Conservation (phyloP, 2,329 filamentous ascomycete genomes). For the Basipetospora chlamydospora region DNA sequence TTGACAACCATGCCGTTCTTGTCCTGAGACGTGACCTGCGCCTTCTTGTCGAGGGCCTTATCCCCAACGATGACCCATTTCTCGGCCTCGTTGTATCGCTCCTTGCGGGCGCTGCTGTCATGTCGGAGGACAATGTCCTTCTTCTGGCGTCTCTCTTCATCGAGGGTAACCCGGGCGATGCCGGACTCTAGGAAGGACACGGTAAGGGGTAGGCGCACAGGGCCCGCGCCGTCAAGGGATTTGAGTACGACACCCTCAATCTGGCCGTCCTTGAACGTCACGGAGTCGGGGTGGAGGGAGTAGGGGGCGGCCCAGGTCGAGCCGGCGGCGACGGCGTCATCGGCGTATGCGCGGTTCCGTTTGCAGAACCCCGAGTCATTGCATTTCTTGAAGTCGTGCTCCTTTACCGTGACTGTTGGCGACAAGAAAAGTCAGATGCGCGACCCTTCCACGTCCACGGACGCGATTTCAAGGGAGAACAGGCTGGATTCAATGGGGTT, state of each 20-base stretch:
- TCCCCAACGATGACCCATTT: slow-evolving; percentile 80
- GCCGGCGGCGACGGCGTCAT: slow-evolving; percentile 51
- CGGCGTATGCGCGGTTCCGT: slow-evolving; percentile 81
- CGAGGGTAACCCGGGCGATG: slow-evolving; percentile 71
- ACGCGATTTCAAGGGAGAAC: too few species aligned
- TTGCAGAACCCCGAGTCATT: slow-evolving; percentile 94
- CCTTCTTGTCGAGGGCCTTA: slow-evolving; percentile 54
- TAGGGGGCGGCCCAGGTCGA: slow-evolving; percentile 71
- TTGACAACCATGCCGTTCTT: slow-evolving; percentile 57
- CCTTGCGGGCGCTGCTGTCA: slow-evolving; percentile 70
- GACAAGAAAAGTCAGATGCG: neutral
- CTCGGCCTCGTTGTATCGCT: slow-evolving; percentile 85
- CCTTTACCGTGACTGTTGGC: slow-evolving; percentile 64
- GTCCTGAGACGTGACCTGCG: slow-evolving; percentile 51
- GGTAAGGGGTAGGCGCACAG: slow-evolving; percentile 66
- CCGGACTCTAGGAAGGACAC: slow-evolving; percentile 85
- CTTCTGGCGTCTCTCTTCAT: slow-evolving; percentile 81
- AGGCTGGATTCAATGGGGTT: neutral
- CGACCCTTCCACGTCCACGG: too few species aligned
- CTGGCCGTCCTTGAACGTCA: slow-evolving; percentile 65
- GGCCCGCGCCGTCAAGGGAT: slow-evolving; percentile 49
- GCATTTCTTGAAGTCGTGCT: slow-evolving; percentile 96
- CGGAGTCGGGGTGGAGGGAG: slow-evolving; percentile 53
- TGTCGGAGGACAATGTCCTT: slow-evolving; percentile 81
- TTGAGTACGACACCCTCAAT: slow-evolving; percentile 74